Percentiles rank a stretch among this genome's conserved stretches.
These are phyloP conservation scores for Pseudopyrenochaeta lycopersici DNA, from an alignment of 2,329 filamentous ascomycete species.

Conservation along the genomic window DNA sequence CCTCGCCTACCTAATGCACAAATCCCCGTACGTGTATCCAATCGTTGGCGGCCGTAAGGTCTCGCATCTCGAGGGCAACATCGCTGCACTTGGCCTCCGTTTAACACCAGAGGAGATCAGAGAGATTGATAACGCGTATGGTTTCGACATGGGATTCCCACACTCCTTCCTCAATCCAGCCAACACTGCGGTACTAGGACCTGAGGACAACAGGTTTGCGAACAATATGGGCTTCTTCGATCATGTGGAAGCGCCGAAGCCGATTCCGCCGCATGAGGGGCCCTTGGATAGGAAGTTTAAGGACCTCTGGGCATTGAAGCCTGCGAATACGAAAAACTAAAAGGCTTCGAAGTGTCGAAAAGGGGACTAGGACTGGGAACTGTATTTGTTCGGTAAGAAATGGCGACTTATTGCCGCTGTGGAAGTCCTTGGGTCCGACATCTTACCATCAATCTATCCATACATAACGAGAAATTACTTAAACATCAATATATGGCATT, in stretches of 20 bases:
- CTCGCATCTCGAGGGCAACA: constrained; percentile 74
- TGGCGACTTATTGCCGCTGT: too few relatives aligned
- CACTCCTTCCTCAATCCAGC: constrained; percentile 26
- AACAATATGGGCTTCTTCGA: constrained; percentile 31
- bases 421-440: too few relatives aligned
- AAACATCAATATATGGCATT: too few relatives aligned
- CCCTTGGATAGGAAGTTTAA: constrained; percentile 27
- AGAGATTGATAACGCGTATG: constrained; percentile 69
- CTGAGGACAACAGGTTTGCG: constrained; percentile 33
- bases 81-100: constrained; percentile 70
- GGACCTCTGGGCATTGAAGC: constrained; percentile 9
- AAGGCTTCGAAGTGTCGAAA: too few relatives aligned
- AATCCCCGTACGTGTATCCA: constrained; percentile 76
- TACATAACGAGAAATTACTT: too few relatives aligned
- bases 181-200: constrained; percentile 33
- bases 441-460: too few relatives aligned
- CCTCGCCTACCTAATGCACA: constrained; percentile 77
- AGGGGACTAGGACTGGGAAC: too few relatives aligned
- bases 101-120: constrained; percentile 70
- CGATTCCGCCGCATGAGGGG: constrained; percentile 38
- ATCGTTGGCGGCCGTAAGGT: constrained; percentile 75
- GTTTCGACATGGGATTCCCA: constrained; percentile 75
- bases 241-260: constrained; percentile 31
- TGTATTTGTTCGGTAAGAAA: too few relatives aligned
- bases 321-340: not conserved